phyloP scores from a whole-genome alignment of 768 basidiomycete genomes.

The Lactarius quietus region DNA sequence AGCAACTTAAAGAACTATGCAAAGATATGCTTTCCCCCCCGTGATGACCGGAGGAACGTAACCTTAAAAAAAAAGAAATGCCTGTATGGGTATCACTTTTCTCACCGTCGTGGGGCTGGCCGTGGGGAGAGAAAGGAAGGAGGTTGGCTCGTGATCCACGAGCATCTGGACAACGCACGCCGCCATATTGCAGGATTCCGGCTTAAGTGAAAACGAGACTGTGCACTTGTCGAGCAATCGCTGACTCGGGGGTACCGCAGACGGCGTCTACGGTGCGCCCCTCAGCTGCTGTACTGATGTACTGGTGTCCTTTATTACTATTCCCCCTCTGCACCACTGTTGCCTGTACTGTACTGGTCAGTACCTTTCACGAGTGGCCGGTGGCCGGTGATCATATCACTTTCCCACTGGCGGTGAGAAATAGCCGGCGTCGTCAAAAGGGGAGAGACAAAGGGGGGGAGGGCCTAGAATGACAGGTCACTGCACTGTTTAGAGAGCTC shows the following conservation, averaged over 20 bases:
- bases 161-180: conserved; percentile 8
- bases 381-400: background rate
- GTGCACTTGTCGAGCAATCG: conserved; percentile 22
- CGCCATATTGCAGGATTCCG: conserved; percentile 2
- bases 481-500: background rate
- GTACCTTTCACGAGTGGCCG: background rate
- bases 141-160: background rate
- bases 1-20: background rate
- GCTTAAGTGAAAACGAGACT: background rate
- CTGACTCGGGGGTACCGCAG: background rate
- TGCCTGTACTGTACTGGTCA: background rate
- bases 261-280: background rate
- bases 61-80: background rate
- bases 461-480: background rate
- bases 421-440: background rate
- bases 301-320: background rate
- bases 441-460: background rate
- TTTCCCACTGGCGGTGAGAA: background rate
- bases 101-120: background rate
- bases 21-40: background rate
- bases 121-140: background rate
- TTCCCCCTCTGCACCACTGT: background rate
- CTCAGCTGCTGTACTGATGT: background rate
- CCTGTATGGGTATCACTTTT: background rate
- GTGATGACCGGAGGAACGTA: background rate